Base-by-base conservation (phyloP, 2,329 filamentous ascomycete species). In the Xylaria digitata region DNA sequence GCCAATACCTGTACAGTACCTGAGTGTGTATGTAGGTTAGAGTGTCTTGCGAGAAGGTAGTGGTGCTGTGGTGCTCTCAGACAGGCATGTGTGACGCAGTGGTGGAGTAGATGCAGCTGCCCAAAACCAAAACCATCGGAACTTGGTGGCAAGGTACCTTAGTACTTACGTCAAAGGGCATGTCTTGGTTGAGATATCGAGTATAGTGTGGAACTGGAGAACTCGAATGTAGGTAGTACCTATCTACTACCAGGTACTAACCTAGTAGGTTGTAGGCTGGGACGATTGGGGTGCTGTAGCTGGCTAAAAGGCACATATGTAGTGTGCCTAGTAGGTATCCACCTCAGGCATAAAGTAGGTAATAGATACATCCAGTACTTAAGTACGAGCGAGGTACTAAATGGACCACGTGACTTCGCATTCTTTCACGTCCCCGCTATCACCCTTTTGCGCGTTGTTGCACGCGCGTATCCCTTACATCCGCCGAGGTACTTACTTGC, bases 351-450 rank as follows among this genome's bases (percentile, higher is more conserved):
- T n/a, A n/a, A n/a, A n/a, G n/a, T n/a, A n/a, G n/a, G n/a, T n/a
- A n/a, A n/a, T n/a, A n/a, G n/a, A n/a, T n/a, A n/a, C n/a, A n/a
- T n/a, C n/a, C n/a, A n/a, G n/a, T n/a, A 34, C 32, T 11, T 34
- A 34, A 34, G 1, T 34, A 34, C 32, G 7, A 6, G 32, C 7
- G 26, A 34, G 32, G 32, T 34, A 8, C 32, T 11, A 45, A 48
- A 42, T 9, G 0, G 21, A 15, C 32, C 73, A 75, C 72, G 72
- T 75, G 74, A 74, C 42, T 71, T 74, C 74, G 74, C 71, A 74
- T 71, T 37, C 23, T 23, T 21, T 26, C 26, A n/a, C 32, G 52
- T 26, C 65, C 63, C 71, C 65, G 57, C 70, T 8, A 43, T 55
- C 42, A 19, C 34, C 61, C 49, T 40, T 55, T 55, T 46, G 54